These are phyloP conservation scores for Diospyros kaki DNA, from an alignment of 148 eudicot genomes.

Conservation along the genomic window DNA sequence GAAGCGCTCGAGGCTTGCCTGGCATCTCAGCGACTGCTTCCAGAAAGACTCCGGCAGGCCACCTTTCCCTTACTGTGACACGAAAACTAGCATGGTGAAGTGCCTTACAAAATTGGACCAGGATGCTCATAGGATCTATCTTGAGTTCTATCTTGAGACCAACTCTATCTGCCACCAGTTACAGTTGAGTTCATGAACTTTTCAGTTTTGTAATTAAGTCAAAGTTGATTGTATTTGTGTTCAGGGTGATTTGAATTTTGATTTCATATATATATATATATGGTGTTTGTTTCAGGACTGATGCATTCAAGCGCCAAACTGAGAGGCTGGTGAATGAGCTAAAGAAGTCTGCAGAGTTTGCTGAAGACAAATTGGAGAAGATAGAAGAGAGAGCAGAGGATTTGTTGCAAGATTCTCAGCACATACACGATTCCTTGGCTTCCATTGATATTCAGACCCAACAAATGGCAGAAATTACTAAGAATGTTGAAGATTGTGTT, in stretches of 20 bases:
- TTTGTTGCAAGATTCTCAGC: conserved; percentile 31
- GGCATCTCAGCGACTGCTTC: conserved; percentile 80
- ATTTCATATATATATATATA: neutral
- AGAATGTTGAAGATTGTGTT: conserved; percentile 43
- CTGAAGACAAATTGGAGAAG: conserved; percentile 52
- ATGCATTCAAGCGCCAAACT: conserved; percentile 56
- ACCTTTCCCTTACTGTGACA: conserved; percentile 50
- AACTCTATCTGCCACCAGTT: conserved; percentile 73
- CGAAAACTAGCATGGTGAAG: conserved; percentile 39
- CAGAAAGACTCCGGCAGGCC: conserved; percentile 60
- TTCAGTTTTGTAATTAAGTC: neutral
- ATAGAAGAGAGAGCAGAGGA: conserved; percentile 53
- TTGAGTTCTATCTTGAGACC: conserved; percentile 61
- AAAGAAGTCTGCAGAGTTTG: conserved; percentile 53
- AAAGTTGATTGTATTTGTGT: no score
- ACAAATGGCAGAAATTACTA: conserved; percentile 38
- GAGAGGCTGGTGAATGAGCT: conserved; percentile 75
- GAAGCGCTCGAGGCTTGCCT: conserved; percentile 54
- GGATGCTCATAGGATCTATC: conserved; percentile 50
- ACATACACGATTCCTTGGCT: conserved; percentile 48
- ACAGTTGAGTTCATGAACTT: conserved; percentile 38
- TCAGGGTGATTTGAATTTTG: neutral
- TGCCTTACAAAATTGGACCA: conserved; percentile 48
- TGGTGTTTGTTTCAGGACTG: conserved; percentile 43
- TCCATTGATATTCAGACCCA: conserved; percentile 47